A percentile compares a stretch with the other conserved stretches of the same genome.
Evolutionary conservation across 768 basidiomycete species (phyloP).

Genomic region (Psilocybe subaeruginosa): DNA sequence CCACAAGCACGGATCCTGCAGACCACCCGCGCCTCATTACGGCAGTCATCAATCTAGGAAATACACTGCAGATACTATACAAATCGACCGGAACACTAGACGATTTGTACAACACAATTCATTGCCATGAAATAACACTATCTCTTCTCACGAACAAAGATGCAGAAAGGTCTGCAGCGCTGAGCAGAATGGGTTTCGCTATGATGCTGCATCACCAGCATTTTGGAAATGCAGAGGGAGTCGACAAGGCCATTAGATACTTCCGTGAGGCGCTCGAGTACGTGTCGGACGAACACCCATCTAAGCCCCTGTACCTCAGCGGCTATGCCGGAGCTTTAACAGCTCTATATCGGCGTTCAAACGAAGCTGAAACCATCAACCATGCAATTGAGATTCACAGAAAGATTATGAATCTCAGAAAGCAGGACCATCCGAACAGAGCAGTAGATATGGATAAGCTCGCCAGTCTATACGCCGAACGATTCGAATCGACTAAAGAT

Average conservation of each 20-base stretch:
- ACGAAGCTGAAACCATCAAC: not conserved
- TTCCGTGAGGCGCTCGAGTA: constrained; percentile 4
- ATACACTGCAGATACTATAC: constrained; percentile 1
- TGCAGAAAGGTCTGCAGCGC: not conserved
- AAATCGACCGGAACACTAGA: constrained; percentile 3
- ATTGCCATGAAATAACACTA: constrained; percentile 4
- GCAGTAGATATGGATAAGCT: not conserved
- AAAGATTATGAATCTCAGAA: not conserved
- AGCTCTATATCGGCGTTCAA: not conserved
- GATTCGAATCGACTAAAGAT: not conserved
- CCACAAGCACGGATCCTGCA: not conserved
- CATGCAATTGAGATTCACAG: constrained; percentile 3
- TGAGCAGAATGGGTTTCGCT: constrained; percentile 2
- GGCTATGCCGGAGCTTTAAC: not conserved
- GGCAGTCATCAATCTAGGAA: constrained; percentile 5
- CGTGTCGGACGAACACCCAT: constrained; percentile 3
- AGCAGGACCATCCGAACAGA: not conserved
- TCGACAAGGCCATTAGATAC: not conserved
- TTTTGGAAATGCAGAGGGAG: constrained; percentile 3
- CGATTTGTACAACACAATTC: constrained; percentile 5
- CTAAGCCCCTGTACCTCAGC: constrained; percentile 3
- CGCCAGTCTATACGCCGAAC: not conserved
- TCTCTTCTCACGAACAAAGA: not conserved
- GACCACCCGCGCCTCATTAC: not conserved
- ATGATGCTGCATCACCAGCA: constrained; percentile 8